Conservation (phyloP, 2,329 filamentous ascomycete genomes). For the Metarhizium rileyi region DNA sequence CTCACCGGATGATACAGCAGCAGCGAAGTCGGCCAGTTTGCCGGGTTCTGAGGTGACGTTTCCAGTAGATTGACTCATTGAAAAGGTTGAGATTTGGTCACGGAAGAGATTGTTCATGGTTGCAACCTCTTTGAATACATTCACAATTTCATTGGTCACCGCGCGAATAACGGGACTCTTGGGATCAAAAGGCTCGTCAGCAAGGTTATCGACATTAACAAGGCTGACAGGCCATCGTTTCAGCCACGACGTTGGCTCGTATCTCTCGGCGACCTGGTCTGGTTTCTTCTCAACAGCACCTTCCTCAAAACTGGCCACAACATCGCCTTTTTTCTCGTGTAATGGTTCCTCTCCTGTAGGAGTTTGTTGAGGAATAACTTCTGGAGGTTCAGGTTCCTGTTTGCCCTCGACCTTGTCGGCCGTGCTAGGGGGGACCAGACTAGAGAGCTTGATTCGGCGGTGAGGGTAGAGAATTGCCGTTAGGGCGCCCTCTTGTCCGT, state of each 20-base stretch:
- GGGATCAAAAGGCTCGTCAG: constrained; percentile 80
- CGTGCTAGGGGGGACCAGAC: constrained; percentile 61
- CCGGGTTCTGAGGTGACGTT: constrained; percentile 93
- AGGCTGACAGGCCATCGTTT: constrained; percentile 87
- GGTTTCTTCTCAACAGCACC: constrained; percentile 51
- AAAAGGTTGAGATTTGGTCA: constrained; percentile 95
- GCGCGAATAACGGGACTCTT: constrained; percentile 84
- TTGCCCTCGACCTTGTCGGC: constrained; percentile 43
- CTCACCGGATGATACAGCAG: constrained; percentile 90
- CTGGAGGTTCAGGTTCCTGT: constrained; percentile 38
- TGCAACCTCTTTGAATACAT: constrained; percentile 96
- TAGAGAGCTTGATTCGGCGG: constrained; percentile 82
- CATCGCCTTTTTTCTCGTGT: constrained; percentile 74
- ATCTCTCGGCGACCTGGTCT: constrained; percentile 43
- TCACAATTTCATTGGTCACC: constrained; percentile 94
- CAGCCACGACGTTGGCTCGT: constrained; percentile 85
- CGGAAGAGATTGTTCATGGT: constrained; percentile 89
- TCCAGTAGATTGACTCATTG: constrained; percentile 86
- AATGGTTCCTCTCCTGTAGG: constrained; percentile 38
- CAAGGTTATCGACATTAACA: constrained; percentile 88
- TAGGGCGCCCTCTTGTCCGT: constrained; percentile 73
- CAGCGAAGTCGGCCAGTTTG: constrained; percentile 93
- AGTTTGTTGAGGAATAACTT: constrained; percentile 48
- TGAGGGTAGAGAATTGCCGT: constrained; percentile 96
- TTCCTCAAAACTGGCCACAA: constrained; percentile 96